A percentile compares a stretch with the other conserved stretches of the same genome.
Conservation (phyloP, 2,329 filamentous ascomycete genomes). For the Paecilomyces dactylethromorphus region DNA sequence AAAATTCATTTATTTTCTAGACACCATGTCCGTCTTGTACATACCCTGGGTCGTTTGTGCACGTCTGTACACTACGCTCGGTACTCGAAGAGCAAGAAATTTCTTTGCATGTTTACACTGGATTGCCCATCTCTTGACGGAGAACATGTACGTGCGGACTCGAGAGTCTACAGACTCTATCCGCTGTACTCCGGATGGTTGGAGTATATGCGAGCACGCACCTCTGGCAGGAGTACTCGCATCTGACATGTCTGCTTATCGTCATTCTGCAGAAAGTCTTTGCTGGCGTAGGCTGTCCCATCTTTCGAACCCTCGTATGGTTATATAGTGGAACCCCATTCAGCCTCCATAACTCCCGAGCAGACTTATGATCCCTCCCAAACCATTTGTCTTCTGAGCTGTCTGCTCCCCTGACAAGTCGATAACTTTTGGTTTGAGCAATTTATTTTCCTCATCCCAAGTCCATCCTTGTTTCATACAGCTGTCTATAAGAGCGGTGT, state of each 20-base stretch:
- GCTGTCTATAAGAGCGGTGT: conserved; percentile 21
- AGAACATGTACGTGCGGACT: not conserved
- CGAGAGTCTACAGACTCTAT: not conserved
- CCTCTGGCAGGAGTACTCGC: not conserved
- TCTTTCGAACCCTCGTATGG: not conserved
- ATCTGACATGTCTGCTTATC: not conserved
- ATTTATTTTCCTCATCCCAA: conserved; percentile 26
- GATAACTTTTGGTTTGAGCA: conserved; percentile 29
- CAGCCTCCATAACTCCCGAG: conserved; percentile 21
- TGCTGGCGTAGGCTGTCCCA: not conserved
- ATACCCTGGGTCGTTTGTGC: conserved; percentile 33
- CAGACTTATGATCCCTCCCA: conserved; percentile 27
- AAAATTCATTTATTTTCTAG: conserved; percentile 29
- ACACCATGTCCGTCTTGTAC: conserved; percentile 35
- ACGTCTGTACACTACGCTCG: conserved; percentile 32
- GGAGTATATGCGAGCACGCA: not conserved
- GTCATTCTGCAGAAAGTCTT: not conserved
- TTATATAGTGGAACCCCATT: conserved; percentile 2
- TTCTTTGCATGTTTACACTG: not conserved
- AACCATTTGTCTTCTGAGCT: conserved; percentile 14
- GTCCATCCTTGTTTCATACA: conserved; percentile 31
- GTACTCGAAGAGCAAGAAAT: conserved; percentile 27
- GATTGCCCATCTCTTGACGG: not conserved
- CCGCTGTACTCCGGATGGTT: not conserved
- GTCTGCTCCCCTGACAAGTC: conserved; percentile 9